These are phyloP conservation scores for Elsinoe ampelina DNA, from an alignment of 2,329 filamentous ascomycete genomes.

Conservation along the genomic window DNA sequence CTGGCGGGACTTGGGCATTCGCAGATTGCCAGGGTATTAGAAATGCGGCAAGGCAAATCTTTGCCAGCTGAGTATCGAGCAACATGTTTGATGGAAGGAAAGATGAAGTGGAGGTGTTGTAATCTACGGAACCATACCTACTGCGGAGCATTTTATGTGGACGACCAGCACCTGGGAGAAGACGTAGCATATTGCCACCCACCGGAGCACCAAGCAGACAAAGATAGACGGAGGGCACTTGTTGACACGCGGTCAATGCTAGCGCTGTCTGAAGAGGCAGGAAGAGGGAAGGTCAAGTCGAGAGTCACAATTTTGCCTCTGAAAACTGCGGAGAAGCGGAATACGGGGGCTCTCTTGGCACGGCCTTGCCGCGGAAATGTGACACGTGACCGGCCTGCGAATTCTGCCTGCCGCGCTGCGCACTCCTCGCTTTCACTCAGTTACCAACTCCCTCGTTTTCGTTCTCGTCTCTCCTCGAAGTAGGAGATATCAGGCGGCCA, in stretches of 20 bases:
- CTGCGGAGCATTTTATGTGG: not conserved
- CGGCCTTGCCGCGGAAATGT: no score
- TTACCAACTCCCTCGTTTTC: no score
- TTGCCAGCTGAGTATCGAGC: not conserved
- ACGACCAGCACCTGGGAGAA: not conserved
- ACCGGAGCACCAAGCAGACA: not conserved
- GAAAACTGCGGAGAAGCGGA: no score
- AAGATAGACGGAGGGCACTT: not conserved
- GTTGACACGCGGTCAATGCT: not conserved
- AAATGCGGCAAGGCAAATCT: not conserved
- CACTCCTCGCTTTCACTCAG: no score
- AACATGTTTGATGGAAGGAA: not conserved
- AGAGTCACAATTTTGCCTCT: not conserved
- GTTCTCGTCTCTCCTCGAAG: no score
- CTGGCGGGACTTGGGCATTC: constrained; percentile 5
- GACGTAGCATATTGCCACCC: not conserved
- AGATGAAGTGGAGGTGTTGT: no score
- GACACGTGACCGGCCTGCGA: no score
- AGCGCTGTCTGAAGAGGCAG: not conserved
- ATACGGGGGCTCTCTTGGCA: no score
- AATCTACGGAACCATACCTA: no score
- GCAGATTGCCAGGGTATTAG: not conserved
- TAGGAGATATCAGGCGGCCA: no score
- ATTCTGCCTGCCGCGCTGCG: no score
- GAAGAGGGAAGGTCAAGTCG: not conserved